These are phyloP conservation scores for Wickerhamiella brachini DNA, from an alignment of 805 yeast genomes.

Conservation along the genomic window DNA sequence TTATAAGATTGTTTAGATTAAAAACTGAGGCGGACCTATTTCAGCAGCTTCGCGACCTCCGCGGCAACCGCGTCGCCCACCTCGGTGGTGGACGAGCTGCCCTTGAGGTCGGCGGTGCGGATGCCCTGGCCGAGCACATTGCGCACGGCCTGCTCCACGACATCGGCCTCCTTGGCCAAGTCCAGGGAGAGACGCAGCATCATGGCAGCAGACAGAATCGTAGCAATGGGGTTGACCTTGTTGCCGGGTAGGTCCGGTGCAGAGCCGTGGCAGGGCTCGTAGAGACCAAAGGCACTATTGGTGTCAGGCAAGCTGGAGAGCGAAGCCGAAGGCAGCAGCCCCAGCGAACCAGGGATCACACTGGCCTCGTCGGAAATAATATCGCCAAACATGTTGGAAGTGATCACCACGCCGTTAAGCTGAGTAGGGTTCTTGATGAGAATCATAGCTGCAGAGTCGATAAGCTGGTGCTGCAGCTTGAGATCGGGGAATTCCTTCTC, in stretches of 20 bases:
- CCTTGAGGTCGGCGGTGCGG: conserved; percentile 87
- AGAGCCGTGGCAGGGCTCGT: conserved; percentile 97
- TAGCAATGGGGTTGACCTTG: conserved; percentile 91
- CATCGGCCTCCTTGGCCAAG: conserved; percentile 70
- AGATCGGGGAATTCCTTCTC: conserved; percentile 82
- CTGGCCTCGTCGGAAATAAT: conserved; percentile 96
- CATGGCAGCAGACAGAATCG: conserved; percentile 92
- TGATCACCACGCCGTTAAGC: conserved; percentile 83
- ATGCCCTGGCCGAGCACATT: conserved; percentile 68
- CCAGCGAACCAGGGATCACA: conserved; percentile 94
- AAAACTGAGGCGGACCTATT: neutral
- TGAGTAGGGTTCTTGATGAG: conserved; percentile 81
- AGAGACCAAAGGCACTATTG: conserved; percentile 85
- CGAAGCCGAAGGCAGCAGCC: conserved; percentile 91
- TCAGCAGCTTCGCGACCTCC: conserved; percentile 46
- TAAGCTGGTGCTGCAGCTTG: conserved; percentile 80
- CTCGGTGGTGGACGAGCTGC: conserved; percentile 67
- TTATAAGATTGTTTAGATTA: too few relatives aligned
- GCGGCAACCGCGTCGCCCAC: conserved; percentile 89
- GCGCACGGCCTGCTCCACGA: conserved; percentile 77
- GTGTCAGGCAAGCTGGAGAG: conserved; percentile 94
- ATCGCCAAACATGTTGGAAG: conserved; percentile 97
- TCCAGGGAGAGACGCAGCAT: conserved; percentile 87
- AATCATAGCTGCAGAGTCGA: conserved; percentile 98
- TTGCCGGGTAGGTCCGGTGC: conserved; percentile 87